Conservation (phyloP, 495 filamentous ascomycete species). For the Evansstolkia leycettana region DNA sequence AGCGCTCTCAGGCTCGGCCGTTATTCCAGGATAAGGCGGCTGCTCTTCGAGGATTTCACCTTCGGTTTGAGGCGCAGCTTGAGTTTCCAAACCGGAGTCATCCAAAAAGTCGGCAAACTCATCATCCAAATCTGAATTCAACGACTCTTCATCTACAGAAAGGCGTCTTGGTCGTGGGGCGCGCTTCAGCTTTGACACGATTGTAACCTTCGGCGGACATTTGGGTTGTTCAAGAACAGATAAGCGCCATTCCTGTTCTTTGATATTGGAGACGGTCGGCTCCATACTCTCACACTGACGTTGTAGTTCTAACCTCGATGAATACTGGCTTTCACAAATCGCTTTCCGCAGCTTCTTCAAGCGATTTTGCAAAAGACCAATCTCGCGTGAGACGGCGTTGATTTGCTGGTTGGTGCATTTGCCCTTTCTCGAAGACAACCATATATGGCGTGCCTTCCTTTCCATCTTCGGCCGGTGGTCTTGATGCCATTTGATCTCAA, state of each 20-base stretch:
- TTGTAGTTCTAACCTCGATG: constrained; percentile 28
- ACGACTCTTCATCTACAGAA: constrained; percentile 30
- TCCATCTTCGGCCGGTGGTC: constrained; percentile 40
- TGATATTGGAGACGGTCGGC: constrained; percentile 44
- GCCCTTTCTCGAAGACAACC: constrained; percentile 37
- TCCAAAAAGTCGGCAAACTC: constrained; percentile 37
- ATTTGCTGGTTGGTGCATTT: constrained; percentile 17
- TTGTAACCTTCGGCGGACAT: constrained; percentile 35
- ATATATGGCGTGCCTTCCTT: constrained; percentile 44
- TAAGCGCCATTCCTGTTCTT: constrained; percentile 42
- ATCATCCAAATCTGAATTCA: constrained; percentile 16
- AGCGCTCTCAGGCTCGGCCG: too few relatives aligned
- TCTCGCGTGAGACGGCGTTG: constrained; percentile 6
- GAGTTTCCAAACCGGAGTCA: constrained; percentile 9
- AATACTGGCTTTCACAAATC: constrained; percentile 40
- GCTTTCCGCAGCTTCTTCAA: constrained; percentile 36
- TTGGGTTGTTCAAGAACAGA: constrained; percentile 32
- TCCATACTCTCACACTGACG: constrained; percentile 47
- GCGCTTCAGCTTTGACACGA: constrained; percentile 12
- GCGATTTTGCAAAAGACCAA: constrained; percentile 30
- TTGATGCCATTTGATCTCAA: constrained; percentile 44
- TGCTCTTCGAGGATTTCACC: constrained; percentile 4
- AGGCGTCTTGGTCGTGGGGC: constrained; percentile 7
- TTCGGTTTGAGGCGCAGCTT: constrained; percentile 4
- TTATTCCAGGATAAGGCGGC: too few relatives aligned